A percentile compares a stretch with the other conserved stretches of the same genome.
These are phyloP conservation scores for Pythium grandisporangium DNA, from an alignment of 352 stramenopile species.

Conservation along the genomic window DNA sequence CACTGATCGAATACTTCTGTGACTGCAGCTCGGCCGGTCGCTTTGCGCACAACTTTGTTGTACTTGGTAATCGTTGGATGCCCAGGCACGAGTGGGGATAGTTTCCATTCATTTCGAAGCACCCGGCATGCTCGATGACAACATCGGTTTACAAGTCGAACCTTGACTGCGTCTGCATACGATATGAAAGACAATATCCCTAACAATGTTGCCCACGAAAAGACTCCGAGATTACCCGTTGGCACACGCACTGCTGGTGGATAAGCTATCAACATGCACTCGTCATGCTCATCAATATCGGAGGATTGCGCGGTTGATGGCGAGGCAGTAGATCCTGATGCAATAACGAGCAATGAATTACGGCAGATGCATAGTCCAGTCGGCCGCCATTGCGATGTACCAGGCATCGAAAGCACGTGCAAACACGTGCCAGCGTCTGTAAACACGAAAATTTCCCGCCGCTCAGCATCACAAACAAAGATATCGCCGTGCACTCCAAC, in stretches of 20 bases:
- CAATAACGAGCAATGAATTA: slow-evolving; percentile 3
- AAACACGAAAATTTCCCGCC: slow-evolving; percentile 27
- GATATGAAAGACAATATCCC: slow-evolving; percentile 26
- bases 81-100: slow-evolving; percentile 30
- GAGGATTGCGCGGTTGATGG: too few species aligned
- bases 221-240: slow-evolving; percentile 17
- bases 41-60: slow-evolving; percentile 18
- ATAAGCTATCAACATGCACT: slow-evolving; percentile 14
- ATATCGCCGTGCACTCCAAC: slow-evolving; percentile 22
- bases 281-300: too few species aligned
- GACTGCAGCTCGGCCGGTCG: slow-evolving; percentile 34
- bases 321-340: background rate
- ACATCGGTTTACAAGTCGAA: slow-evolving; percentile 27
- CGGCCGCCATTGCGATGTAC: slow-evolving; percentile 12
- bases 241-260: slow-evolving; percentile 13
- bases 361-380: slow-evolving; percentile 11
- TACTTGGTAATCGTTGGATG: slow-evolving; percentile 19
- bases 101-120: slow-evolving; percentile 40
- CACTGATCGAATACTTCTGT: slow-evolving; percentile 48
- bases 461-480: slow-evolving; percentile 28
- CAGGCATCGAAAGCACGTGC: slow-evolving; percentile 14
- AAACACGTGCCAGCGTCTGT: slow-evolving; percentile 28
- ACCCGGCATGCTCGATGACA: slow-evolving; percentile 25
- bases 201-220: slow-evolving; percentile 13
- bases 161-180: slow-evolving; percentile 33